Percentiles rank a stretch among this genome's conserved stretches.
Evolutionary conservation across 1,284 basidiomycete species (phyloP).

Genomic region (Irpex sp.): DNA sequence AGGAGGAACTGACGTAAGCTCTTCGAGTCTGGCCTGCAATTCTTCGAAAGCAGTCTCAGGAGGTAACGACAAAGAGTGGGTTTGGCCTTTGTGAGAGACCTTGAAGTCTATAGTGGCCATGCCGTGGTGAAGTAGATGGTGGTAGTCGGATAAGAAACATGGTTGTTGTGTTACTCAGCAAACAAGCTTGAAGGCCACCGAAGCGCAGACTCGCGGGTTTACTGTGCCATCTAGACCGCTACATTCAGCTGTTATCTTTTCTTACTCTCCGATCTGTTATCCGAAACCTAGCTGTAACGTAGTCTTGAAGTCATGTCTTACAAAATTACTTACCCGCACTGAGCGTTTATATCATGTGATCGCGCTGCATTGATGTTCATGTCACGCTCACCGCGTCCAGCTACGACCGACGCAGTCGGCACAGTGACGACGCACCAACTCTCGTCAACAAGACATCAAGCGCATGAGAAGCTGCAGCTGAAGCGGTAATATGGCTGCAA

Average conservation of each 20-base stretch:
- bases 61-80: constrained; percentile 41
- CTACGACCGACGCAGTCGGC: background rate
- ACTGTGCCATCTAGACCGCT: too few species aligned
- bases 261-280: too few species aligned
- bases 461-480: background rate
- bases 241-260: too few species aligned
- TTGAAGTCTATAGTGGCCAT: constrained; percentile 18
- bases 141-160: background rate
- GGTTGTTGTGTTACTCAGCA: background rate
- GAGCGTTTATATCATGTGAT: background rate
- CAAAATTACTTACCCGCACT: too few species aligned
- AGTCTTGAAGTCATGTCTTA: too few species aligned
- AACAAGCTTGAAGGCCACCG: too few species aligned
- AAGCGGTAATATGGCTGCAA: background rate
- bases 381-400: background rate
- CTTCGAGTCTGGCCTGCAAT: constrained; percentile 50
- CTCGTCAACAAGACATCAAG: background rate
- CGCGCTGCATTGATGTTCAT: background rate
- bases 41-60: constrained; percentile 42
- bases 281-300: too few species aligned
- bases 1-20: constrained; percentile 61
- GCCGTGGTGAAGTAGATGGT: background rate
- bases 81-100: constrained; percentile 45
- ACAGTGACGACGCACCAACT: background rate
- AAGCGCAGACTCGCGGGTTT: too few species aligned